These are phyloP conservation scores for Wilcoxina mikolae DNA, from an alignment of 495 filamentous ascomycete genomes.

Conservation along the genomic window DNA sequence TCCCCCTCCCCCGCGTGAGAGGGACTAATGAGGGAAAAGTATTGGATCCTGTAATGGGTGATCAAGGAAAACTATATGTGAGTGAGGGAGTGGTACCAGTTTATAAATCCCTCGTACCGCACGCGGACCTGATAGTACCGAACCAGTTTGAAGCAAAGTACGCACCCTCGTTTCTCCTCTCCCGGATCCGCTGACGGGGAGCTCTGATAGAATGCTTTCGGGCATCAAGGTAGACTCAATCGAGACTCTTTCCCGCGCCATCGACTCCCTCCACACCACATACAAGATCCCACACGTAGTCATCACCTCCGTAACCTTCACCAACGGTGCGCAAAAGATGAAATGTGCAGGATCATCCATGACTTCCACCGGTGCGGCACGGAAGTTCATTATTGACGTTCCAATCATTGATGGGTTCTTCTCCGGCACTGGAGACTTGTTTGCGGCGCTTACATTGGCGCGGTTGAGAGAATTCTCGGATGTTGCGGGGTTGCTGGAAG, in stretches of 20 bases:
- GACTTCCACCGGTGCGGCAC: slow-evolving; percentile 31
- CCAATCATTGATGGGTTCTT: slow-evolving; percentile 84
- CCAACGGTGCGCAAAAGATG: slow-evolving; percentile 20
- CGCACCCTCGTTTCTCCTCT: slow-evolving; percentile 22
- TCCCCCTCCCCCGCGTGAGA: neutral
- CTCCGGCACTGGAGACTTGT: slow-evolving; percentile 95
- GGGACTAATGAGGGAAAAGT: slow-evolving; percentile 33
- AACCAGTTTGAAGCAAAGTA: slow-evolving; percentile 98
- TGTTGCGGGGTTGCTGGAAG: slow-evolving; percentile 33
- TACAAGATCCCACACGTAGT: slow-evolving; percentile 79
- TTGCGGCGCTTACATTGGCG: slow-evolving; percentile 76
- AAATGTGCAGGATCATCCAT: slow-evolving; percentile 21
- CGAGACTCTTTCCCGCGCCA: slow-evolving; percentile 51
- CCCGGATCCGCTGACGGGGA: slow-evolving; percentile 39
- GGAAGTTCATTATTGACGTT: slow-evolving; percentile 69
- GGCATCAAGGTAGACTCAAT: slow-evolving; percentile 68
- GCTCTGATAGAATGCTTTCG: slow-evolving; percentile 69
- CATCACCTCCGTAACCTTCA: slow-evolving; percentile 61
- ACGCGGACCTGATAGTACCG: slow-evolving; percentile 83
- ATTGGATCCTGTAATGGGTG: slow-evolving; percentile 97
- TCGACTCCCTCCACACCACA: slow-evolving; percentile 57
- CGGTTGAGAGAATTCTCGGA: slow-evolving; percentile 65
- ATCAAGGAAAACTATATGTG: slow-evolving; percentile 82
- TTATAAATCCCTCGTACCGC: slow-evolving; percentile 61
- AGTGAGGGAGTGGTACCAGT: slow-evolving; percentile 74